Percentiles rank a stretch among this genome's conserved stretches.
Conservation (phyloP, 306 rosid species). For the Luffa acutangula region DNA sequence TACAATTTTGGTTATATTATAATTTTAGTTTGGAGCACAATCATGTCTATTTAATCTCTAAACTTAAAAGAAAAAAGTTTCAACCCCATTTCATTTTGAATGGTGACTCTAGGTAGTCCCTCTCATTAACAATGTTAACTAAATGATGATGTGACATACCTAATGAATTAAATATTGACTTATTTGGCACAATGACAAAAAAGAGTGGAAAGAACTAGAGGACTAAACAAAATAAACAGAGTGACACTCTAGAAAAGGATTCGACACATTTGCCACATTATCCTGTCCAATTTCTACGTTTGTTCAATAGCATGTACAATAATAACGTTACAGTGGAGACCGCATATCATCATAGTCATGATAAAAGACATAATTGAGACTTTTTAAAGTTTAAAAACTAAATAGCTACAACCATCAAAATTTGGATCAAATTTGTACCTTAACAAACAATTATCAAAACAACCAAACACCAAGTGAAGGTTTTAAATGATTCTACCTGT, state of each 20-base stretch:
- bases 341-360: neutral
- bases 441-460: neutral
- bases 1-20: neutral
- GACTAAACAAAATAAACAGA: neutral
- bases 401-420: neutral
- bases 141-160: neutral
- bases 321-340: neutral
- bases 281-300: neutral
- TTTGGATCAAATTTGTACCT: neutral
- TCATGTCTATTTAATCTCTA: neutral
- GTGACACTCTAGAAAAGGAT: neutral
- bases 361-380: neutral
- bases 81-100: neutral
- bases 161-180: neutral
- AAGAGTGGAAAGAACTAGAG: neutral
- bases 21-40: neutral
- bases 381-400: neutral
- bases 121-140: neutral
- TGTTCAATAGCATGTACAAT: neutral
- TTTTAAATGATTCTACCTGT: slow-evolving; percentile 39
- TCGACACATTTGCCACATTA: neutral
- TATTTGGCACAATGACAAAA: neutral
- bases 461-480: slow-evolving; percentile 1
- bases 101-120: neutral
- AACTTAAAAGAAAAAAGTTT: neutral